phyloP scores from a whole-genome alignment of 768 basidiomycete genomes.

The Xerocomellus chrysenteron region DNA sequence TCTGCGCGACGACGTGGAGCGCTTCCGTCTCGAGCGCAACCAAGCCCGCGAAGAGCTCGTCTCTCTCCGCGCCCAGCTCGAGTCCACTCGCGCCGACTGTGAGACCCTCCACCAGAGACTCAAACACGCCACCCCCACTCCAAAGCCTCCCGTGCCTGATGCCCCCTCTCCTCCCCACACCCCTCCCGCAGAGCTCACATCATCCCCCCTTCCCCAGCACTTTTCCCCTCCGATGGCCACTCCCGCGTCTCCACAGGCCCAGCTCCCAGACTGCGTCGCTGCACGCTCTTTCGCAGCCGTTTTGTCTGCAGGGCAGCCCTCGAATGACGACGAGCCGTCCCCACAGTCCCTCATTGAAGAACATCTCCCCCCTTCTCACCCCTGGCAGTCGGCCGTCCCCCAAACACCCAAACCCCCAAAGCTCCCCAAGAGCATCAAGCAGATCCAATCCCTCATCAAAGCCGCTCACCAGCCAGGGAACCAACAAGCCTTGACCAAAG shows the following conservation, averaged over 20 bases:
- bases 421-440: constrained; percentile 38
- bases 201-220: constrained; percentile 24
- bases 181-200: constrained; percentile 16
- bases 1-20: constrained; percentile 35
- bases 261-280: constrained; percentile 35
- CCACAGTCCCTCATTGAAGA: constrained; percentile 27
- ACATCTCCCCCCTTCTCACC: constrained; percentile 8
- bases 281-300: constrained; percentile 36
- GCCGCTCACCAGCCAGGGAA: constrained; percentile 45
- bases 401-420: constrained; percentile 18
- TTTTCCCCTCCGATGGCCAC: constrained; percentile 27
- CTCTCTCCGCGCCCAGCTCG: constrained; percentile 34
- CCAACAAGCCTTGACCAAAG: constrained; percentile 38
- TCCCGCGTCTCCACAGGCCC: constrained; percentile 34
- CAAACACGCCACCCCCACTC: background rate
- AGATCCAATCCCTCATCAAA: constrained; percentile 43
- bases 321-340: constrained; percentile 24
- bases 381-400: constrained; percentile 25
- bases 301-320: constrained; percentile 29
- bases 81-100: constrained; percentile 33
- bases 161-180: background rate
- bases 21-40: constrained; percentile 35
- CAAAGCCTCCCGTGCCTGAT: background rate
- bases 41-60: constrained; percentile 34
- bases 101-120: constrained; percentile 32